A percentile compares a stretch with the other conserved stretches of the same genome.
Conservation (phyloP, 2,329 filamentous ascomycete species). For the Colletotrichum sublineola region DNA sequence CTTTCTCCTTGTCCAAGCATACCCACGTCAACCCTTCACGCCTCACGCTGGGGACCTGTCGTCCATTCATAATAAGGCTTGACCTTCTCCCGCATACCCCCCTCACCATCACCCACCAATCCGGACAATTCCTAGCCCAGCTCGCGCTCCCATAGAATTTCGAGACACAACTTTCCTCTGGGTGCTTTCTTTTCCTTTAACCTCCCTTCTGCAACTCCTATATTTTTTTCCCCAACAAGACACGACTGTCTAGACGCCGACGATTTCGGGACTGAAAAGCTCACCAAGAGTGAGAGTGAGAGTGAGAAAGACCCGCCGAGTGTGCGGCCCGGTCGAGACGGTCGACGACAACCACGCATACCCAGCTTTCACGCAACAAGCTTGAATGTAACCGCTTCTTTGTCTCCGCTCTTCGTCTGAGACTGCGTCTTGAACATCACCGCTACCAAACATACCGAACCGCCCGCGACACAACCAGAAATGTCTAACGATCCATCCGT, state of each 20-base stretch:
- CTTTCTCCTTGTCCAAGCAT: conserved; percentile 30
- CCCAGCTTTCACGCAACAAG: conserved; percentile 12
- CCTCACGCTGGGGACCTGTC: conserved; percentile 41
- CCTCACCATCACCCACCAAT: conserved; percentile 41
- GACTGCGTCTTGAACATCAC: conserved; percentile 39
- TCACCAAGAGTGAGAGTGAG: conserved; percentile 12
- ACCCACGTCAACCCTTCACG: conserved; percentile 42
- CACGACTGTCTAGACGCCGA: conserved; percentile 12
- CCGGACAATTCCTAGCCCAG: conserved; percentile 35
- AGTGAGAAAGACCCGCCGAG: conserved; percentile 24
- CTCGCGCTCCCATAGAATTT: conserved; percentile 40
- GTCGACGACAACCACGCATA: conserved; percentile 27
- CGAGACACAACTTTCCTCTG: conserved; percentile 41
- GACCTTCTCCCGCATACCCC: conserved; percentile 42
- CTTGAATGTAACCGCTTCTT: conserved; percentile 41
- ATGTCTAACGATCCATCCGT: conserved; percentile 75
- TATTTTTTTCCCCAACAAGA: conserved; percentile 11
- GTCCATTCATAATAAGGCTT: conserved; percentile 44
- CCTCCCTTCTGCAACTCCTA: conserved; percentile 30
- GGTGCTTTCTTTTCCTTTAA: conserved; percentile 40
- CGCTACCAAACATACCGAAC: conserved; percentile 28
- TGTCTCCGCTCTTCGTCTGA: conserved; percentile 35
- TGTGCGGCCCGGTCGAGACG: conserved; percentile 30
- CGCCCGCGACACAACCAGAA: conserved; percentile 42
- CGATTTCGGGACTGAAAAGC: conserved; percentile 3